A percentile compares a stretch with the other conserved stretches of the same genome.
These are phyloP conservation scores for Nicotiana otophora DNA, from an alignment of 257 asterid genomes.

Conservation along the genomic window DNA sequence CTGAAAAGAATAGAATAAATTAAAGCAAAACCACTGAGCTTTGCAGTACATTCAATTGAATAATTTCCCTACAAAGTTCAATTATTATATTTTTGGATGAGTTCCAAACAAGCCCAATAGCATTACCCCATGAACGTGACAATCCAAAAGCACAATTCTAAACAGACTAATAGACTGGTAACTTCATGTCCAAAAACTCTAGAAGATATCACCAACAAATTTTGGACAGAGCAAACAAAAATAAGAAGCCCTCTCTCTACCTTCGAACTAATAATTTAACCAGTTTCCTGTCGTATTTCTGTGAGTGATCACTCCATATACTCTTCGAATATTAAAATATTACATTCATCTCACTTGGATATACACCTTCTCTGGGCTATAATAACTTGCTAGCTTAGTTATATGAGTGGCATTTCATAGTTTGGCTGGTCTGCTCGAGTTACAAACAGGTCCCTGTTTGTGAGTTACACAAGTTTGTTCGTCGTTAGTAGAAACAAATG, in stretches of 20 bases:
- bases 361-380: background rate
- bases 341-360: background rate
- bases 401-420: background rate
- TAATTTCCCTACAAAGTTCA: background rate
- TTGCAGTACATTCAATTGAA: background rate
- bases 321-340: background rate
- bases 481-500: too few species aligned
- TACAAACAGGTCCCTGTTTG: background rate
- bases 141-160: background rate
- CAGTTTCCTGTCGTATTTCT: background rate
- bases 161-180: background rate
- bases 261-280: background rate
- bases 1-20: conserved; percentile 31
- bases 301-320: background rate
- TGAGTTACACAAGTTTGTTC: background rate
- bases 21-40: background rate
- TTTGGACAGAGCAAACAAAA: conserved; percentile 4
- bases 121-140: background rate
- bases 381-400: background rate
- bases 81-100: background rate
- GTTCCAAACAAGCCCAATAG: background rate
- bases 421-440: background rate
- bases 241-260: background rate
- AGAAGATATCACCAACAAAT: background rate
- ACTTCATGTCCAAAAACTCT: background rate